Evolutionary conservation across 495 filamentous ascomycete genomes (phyloP).

Genomic region (Xylaria curta): DNA sequence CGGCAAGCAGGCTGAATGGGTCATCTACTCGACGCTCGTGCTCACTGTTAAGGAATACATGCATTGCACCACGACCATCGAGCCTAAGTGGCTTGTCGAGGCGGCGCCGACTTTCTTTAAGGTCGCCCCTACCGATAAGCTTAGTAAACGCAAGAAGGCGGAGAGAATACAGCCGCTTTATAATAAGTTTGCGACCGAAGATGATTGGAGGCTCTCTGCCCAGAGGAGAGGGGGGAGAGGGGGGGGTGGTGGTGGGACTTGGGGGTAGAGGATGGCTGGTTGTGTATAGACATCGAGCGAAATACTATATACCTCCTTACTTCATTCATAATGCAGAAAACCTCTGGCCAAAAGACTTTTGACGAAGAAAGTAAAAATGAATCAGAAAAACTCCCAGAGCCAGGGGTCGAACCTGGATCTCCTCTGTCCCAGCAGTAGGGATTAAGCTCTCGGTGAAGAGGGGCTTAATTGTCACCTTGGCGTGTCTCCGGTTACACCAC

Average conservation of each 20-base stretch:
- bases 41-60: constrained; percentile 98
- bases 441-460: not conserved
- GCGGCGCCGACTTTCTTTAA: constrained; percentile 98
- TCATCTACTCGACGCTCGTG: constrained; percentile 88
- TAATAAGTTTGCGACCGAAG: constrained; percentile 82
- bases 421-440: not conserved
- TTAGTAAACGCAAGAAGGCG: constrained; percentile 91
- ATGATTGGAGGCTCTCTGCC: constrained; percentile 92
- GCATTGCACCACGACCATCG: constrained; percentile 89
- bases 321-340: too few relatives aligned
- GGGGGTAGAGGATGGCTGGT: constrained; percentile 68
- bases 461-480: not conserved
- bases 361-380: too few relatives aligned
- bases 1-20: constrained; percentile 93
- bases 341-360: too few relatives aligned
- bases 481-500: not conserved
- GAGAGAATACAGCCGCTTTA: constrained; percentile 95
- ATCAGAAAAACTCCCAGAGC: not conserved
- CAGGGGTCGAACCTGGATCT: not conserved
- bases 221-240: constrained; percentile 87
- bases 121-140: constrained; percentile 84
- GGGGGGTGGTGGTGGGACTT: constrained; percentile 89
- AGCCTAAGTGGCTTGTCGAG: constrained; percentile 90
- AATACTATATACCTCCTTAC: not conserved
- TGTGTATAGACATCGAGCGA: too few relatives aligned